phyloP scores from a whole-genome alignment of 2,329 filamentous ascomycete species.

The Paecilomyces niveus region DNA sequence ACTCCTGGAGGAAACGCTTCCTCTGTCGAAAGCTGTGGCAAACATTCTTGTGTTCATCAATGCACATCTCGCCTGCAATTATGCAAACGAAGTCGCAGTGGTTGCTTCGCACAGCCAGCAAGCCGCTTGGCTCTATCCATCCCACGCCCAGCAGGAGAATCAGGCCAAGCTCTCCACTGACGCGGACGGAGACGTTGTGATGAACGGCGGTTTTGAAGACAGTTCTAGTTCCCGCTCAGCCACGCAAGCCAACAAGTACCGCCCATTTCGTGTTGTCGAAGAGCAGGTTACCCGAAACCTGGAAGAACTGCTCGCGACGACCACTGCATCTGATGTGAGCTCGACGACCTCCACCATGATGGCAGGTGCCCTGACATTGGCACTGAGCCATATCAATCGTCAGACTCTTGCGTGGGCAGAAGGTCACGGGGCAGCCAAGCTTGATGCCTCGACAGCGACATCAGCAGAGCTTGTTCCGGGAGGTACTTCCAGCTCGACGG shows the following conservation, averaged over 20 bases:
- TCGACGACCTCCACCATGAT: constrained; percentile 72
- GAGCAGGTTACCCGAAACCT: constrained; percentile 69
- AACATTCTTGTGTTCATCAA: constrained; percentile 95
- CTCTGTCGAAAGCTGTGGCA: constrained; percentile 76
- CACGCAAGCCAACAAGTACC: constrained; percentile 76
- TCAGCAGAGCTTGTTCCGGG: not conserved
- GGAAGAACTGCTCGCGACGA: constrained; percentile 62
- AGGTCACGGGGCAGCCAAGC: constrained; percentile 42
- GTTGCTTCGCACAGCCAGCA: constrained; percentile 83
- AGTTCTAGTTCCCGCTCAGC: constrained; percentile 22
- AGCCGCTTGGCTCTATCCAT: constrained; percentile 84
- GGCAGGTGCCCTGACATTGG: constrained; percentile 82
- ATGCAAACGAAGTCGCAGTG: constrained; percentile 85
- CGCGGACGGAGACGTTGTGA: constrained; percentile 49
- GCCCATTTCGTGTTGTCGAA: constrained; percentile 83
- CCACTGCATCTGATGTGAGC: constrained; percentile 54
- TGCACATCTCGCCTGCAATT: constrained; percentile 88
- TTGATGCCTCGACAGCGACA: constrained; percentile 28
- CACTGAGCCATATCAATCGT: constrained; percentile 86
- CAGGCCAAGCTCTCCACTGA: constrained; percentile 10
- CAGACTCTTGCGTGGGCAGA: constrained; percentile 59
- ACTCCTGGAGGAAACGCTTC: constrained; percentile 63
- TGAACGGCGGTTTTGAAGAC: constrained; percentile 41
- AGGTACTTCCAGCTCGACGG: constrained; percentile 13
- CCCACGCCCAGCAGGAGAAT: constrained; percentile 18